Evolutionary conservation across 1,284 basidiomycete genomes (phyloP).

Genomic region (Cutaneotrichosporon cutaneum): DNA sequence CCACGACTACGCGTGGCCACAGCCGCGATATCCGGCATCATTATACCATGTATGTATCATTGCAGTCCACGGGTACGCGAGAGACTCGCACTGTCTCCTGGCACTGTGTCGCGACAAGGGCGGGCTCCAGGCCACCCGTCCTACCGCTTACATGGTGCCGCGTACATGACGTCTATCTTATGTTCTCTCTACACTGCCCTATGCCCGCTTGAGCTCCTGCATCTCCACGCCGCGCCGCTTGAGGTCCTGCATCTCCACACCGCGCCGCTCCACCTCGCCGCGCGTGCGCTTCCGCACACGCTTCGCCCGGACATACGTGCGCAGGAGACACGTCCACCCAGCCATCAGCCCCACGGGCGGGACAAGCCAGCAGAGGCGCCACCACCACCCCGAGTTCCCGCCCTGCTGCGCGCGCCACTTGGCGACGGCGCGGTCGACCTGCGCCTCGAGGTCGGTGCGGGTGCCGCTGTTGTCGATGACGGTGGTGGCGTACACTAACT

Average conservation of each 20-base stretch:
- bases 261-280: conserved; percentile 31
- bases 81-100: too few species aligned
- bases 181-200: neutral
- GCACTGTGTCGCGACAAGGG: too few species aligned
- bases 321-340: conserved; percentile 33
- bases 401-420: conserved; percentile 63
- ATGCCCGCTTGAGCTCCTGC: neutral
- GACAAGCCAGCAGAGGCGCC: conserved; percentile 72
- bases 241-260: neutral
- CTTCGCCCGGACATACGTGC: conserved; percentile 22
- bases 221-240: conserved; percentile 10
- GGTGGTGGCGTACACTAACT: conserved; percentile 77
- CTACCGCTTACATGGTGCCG: too few species aligned
- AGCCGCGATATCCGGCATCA: neutral
- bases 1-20: too few species aligned
- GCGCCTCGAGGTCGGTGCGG: conserved; percentile 64
- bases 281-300: conserved; percentile 31
- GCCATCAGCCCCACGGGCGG: conserved; percentile 67
- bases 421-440: conserved; percentile 67
- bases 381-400: conserved; percentile 57
- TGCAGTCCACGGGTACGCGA: neutral
- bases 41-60: neutral
- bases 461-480: conserved; percentile 88
- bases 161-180: too few species aligned
- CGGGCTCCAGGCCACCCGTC: too few species aligned